These are phyloP conservation scores for Prunella vulgaris DNA, from an alignment of 257 asterid genomes.

Conservation along the genomic window DNA sequence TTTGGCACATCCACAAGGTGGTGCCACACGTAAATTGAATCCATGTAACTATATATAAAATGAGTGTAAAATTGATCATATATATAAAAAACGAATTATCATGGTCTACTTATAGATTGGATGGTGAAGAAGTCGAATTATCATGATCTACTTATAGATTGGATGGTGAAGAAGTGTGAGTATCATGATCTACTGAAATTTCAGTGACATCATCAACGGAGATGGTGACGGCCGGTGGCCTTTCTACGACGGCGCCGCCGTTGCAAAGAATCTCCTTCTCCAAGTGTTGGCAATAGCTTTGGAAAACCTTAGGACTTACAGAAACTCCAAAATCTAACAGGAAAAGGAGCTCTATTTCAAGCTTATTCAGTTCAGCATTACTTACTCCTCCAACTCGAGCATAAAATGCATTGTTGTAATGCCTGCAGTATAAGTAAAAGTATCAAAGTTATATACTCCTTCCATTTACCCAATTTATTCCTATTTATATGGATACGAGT, in stretches of 20 bases:
- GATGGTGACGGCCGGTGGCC: slow-evolving; percentile 22
- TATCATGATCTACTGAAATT: slow-evolving; percentile 44
- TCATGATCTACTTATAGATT: slow-evolving; percentile 3
- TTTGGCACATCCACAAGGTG: too few species aligned
- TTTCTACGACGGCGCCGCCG: slow-evolving; percentile 22
- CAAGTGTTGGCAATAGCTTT: slow-evolving; percentile 75
- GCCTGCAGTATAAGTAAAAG: slow-evolving; percentile 32
- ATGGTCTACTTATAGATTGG: slow-evolving; percentile 14
- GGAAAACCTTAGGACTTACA: slow-evolving; percentile 65
- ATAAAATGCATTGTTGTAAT: slow-evolving; percentile 73
- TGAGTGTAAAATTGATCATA: neutral
- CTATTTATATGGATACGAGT: too few species aligned
- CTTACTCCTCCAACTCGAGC: slow-evolving; percentile 92
- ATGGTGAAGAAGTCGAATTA: slow-evolving; percentile 29
- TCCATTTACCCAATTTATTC: too few species aligned
- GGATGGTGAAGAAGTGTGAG: slow-evolving; percentile 45
- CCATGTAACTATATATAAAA: too few species aligned
- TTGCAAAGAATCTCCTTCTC: slow-evolving; percentile 67
- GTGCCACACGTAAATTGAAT: too few species aligned
- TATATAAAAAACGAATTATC: neutral
- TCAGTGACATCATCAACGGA: slow-evolving; percentile 50
- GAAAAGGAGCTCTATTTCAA: slow-evolving; percentile 75
- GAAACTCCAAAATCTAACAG: slow-evolving; percentile 56
- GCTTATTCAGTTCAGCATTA: slow-evolving; percentile 58
- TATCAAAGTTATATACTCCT: too few species aligned